phyloP scores from a whole-genome alignment of 805 yeast species.

The Kluyveromyces wickerhamii region DNA sequence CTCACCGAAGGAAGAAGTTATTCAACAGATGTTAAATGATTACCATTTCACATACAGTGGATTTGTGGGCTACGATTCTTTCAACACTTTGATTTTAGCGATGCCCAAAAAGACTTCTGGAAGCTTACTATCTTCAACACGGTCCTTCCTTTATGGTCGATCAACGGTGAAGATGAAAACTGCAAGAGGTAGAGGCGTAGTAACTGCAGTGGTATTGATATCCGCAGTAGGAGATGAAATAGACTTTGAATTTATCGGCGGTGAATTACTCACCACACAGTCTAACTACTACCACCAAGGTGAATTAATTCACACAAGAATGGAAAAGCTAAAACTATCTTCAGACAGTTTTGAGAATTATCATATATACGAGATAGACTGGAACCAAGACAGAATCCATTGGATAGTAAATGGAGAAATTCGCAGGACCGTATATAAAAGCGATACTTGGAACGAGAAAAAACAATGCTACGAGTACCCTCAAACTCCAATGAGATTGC shows the following conservation, averaged over 20 bases:
- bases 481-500: conserved; percentile 69
- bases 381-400: conserved; percentile 61
- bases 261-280: conserved; percentile 57
- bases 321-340: conserved; percentile 24
- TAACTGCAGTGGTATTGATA: conserved; percentile 73
- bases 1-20: conserved; percentile 32
- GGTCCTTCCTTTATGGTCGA: conserved; percentile 79
- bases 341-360: conserved; percentile 52
- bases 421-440: conserved; percentile 55
- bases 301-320: conserved; percentile 55
- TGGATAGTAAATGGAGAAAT: conserved; percentile 68
- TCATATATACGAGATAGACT: conserved; percentile 73
- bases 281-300: conserved; percentile 79
- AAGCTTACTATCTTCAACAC: conserved; percentile 68
- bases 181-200: conserved; percentile 70
- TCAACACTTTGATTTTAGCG: conserved; percentile 33
- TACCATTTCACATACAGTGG: conserved; percentile 62
- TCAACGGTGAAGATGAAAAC: conserved; percentile 60
- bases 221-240: conserved; percentile 88
- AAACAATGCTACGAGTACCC: conserved; percentile 48
- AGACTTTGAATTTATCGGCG: conserved; percentile 83
- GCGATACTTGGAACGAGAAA: conserved; percentile 58
- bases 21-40: conserved; percentile 54
- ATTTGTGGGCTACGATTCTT: conserved; percentile 39
- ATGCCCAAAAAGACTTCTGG: conserved; percentile 77